phyloP scores from a whole-genome alignment of 805 yeast species.

The Maudiozyma barnettii region DNA sequence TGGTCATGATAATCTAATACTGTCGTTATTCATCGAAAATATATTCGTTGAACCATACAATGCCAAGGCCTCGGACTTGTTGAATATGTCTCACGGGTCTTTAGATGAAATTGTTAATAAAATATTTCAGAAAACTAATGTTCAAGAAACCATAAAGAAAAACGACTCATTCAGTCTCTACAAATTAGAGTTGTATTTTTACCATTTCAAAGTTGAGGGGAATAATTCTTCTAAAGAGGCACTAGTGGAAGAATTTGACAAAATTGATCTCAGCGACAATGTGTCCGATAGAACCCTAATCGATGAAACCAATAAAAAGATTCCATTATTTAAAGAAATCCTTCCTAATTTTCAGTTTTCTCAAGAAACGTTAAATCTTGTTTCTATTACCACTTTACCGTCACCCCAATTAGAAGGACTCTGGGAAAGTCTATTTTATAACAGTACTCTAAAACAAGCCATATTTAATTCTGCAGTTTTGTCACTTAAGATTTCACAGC shows the following conservation, averaged over 20 bases:
- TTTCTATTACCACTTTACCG: slow-evolving; percentile 24
- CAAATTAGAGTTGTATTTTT: not conserved
- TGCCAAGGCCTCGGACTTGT: not conserved
- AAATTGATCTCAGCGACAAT: slow-evolving; percentile 19
- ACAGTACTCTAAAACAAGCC: slow-evolving; percentile 23
- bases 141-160: not conserved
- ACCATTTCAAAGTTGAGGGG: not conserved
- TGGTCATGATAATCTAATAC: slow-evolving; percentile 19
- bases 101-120: not conserved
- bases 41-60: not conserved
- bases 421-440: slow-evolving; percentile 32
- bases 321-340: no score
- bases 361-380: slow-evolving; percentile 11
- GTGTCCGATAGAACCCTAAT: not conserved
- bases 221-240: slow-evolving; percentile 1
- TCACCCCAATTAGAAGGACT: slow-evolving; percentile 22
- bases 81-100: not conserved
- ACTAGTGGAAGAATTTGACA: slow-evolving; percentile 23
- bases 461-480: slow-evolving; percentile 28
- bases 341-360: slow-evolving; percentile 8
- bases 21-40: slow-evolving; percentile 9
- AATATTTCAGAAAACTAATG: not conserved
- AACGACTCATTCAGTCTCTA: not conserved
- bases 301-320: not conserved
- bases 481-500: slow-evolving; percentile 18